Base-by-base conservation (phyloP, 129 eudicot genomes). In the Centella asiatica region DNA sequence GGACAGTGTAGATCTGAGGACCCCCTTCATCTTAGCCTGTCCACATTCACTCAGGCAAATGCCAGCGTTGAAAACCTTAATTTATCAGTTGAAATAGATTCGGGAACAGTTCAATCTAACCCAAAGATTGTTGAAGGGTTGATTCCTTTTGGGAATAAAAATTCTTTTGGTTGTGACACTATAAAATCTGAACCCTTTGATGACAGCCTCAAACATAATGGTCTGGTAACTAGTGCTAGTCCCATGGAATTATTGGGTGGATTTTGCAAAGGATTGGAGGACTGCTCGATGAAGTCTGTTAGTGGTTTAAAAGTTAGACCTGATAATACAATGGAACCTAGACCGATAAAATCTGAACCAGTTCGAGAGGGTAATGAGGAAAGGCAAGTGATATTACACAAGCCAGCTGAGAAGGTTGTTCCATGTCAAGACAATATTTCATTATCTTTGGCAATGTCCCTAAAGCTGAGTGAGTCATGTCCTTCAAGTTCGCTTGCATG, bases 111-210 rank as follows among this genome's bases (percentile, higher is more conserved):
- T 60, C 34, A 28, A 7, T 33, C 69, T 17, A 47, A 65, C 50
- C 48, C 74, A 22, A 67, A 37, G 25, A 13, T 47, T 49, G 67
- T 20, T 22, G 61, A 29, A 55, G 66, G 23, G 15, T 56, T 62
- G 15, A 32, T 49, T 46, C 39, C 70, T 10, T 26, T 59, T 10
- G 22, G 17, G 53, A 20, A 40, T 58, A 20, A n/a, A 2, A 70
- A 24, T 50, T 27, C 58, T 33, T 44, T 36, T 72, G 37, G 6
- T 57, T 25, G 57, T 65, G 61, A 51, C 61, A 57, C 46, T 14
- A 72, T 81, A 31, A 81, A 81, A 64, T 32, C 60, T 45, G 86
- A 77, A 45, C 76, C 86, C 40, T 61, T 66, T 10, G 77, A 65
- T 52, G 82, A 76, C 25, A 51, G 18, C 49, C 48, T 69, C 2